Conservation (phyloP, 805 yeast species). For the Kodamaea neixiangensis region DNA sequence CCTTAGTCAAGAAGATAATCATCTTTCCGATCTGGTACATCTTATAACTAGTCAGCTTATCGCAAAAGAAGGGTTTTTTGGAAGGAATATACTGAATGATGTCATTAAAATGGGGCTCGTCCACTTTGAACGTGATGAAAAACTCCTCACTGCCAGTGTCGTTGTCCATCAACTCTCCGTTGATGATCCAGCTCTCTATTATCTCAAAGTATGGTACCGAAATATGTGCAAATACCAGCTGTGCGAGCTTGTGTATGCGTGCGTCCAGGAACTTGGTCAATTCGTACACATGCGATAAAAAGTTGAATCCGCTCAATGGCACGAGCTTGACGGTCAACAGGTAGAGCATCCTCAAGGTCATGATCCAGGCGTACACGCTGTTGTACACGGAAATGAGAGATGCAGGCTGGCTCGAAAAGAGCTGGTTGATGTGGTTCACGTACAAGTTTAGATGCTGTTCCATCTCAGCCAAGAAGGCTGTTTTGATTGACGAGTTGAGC, state of each 20-base stretch:
- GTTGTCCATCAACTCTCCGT: slow-evolving; percentile 59
- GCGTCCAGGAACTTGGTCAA: slow-evolving; percentile 66
- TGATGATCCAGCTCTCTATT: slow-evolving; percentile 64
- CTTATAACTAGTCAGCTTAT: slow-evolving; percentile 38
- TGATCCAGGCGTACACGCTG: slow-evolving; percentile 50
- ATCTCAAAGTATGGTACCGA: slow-evolving; percentile 62
- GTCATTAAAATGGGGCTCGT: slow-evolving; percentile 33
- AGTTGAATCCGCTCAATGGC: slow-evolving; percentile 46
- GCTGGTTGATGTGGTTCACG: slow-evolving; percentile 34
- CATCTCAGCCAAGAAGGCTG: slow-evolving; percentile 57
- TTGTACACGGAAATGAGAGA: slow-evolving; percentile 40
- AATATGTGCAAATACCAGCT: slow-evolving; percentile 45
- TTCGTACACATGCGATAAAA: slow-evolving; percentile 53
- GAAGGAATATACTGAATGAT: slow-evolving; percentile 32
- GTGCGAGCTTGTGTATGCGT: slow-evolving; percentile 45
- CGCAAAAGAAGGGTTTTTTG: slow-evolving; percentile 51
- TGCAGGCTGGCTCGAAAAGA: slow-evolving; percentile 29
- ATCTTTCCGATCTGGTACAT: slow-evolving; percentile 74
- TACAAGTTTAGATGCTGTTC: slow-evolving; percentile 40
- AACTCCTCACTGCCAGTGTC: slow-evolving; percentile 53
- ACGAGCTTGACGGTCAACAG: slow-evolving; percentile 40
- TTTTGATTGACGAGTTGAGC: slow-evolving; percentile 54
- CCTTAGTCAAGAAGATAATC: slow-evolving; percentile 58
- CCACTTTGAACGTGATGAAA: slow-evolving; percentile 47
- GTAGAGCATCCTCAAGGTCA: slow-evolving; percentile 58